Base-by-base conservation (phyloP, 2,329 filamentous ascomycete species). In the Beauveria varroae region DNA sequence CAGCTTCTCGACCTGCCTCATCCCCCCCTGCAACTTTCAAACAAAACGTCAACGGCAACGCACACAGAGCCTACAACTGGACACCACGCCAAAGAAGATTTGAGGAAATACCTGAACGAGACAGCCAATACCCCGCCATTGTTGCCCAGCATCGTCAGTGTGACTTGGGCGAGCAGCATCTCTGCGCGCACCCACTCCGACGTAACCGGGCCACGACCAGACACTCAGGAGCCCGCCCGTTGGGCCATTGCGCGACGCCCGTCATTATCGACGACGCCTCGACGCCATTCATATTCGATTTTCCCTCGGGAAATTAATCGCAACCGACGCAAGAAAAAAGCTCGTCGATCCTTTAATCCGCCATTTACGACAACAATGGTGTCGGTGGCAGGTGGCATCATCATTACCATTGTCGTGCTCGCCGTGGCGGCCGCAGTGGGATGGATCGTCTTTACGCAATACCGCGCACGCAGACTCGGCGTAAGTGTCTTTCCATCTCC, bases 401-500 rank as follows among this genome's bases (percentile, higher is more conserved):
- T 92, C 72, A 86, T 96, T 71, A 81, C 91, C 69, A 73, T 93
- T 69, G 68, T 91, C 66, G 76, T 91, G 67, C 72, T 90, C 68
- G 70, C 85, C 59, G 63, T 87, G 60, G 73, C 78, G 60, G 83
- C 75, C 28, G 85, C 77, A 62, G 74, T 81, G 61, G 86, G 81
- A 69, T 93, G 88, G 86, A 76, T 91, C 63, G 74, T 86, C 69
- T 92, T 87, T 70, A 86, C 86, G 34, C 88, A 90, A 69, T 79
- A 88, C 67, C 87, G 87, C 68, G 90, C 90, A 56, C 82, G 86
- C 64, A 84, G 85, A 70, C 81, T 92, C 60, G 91, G 91, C 26
- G 83, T 85, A 78, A 67, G 82, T 78, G 61, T 2, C 30, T 16
- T 16, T 1, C 18, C 3, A 12, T 18, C 2, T 22, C 12, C 41